Percentiles rank a stretch among this genome's conserved stretches.
phyloP scores from a whole-genome alignment of 257 asterid genomes.

The Nicotiana attenuata region DNA sequence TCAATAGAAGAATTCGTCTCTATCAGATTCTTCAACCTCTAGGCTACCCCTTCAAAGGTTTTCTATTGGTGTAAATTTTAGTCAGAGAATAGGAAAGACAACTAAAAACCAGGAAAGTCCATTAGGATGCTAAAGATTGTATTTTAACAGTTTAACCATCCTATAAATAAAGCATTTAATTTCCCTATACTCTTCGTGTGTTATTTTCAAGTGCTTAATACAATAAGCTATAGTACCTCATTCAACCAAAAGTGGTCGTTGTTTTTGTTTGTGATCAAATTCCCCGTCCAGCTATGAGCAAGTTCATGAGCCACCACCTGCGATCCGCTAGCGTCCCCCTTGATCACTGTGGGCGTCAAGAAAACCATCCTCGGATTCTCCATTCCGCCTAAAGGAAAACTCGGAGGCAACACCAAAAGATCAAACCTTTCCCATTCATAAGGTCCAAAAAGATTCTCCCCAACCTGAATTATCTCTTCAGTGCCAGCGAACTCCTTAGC shows the following conservation, averaged over 20 bases:
- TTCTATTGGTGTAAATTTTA: too few species aligned
- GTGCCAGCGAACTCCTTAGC: slow-evolving; percentile 78
- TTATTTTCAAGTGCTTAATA: too few species aligned
- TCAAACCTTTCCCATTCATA: slow-evolving; percentile 96
- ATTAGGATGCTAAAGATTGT: too few species aligned
- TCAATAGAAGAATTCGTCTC: background rate
- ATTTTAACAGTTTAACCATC: too few species aligned
- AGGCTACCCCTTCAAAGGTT: too few species aligned
- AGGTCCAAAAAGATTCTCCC: slow-evolving; percentile 76
- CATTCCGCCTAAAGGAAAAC: slow-evolving; percentile 94
- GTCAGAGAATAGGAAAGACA: too few species aligned
- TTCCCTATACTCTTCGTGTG: too few species aligned
- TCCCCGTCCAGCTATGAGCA: slow-evolving; percentile 98
- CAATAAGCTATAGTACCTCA: slow-evolving; percentile 45
- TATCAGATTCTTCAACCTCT: too few species aligned
- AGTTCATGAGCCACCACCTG: slow-evolving; percentile 97
- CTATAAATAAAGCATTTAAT: too few species aligned
- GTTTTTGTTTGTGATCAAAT: slow-evolving; percentile 81
- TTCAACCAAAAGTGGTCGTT: slow-evolving; percentile 96
- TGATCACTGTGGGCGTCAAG: slow-evolving; percentile 83
- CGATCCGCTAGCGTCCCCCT: slow-evolving; percentile 76
- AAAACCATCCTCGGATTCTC: slow-evolving; percentile 94
- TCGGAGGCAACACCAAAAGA: slow-evolving; percentile 88
- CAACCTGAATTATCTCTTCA: slow-evolving; percentile 82
- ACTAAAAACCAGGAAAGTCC: too few species aligned